Conservation (phyloP, 805 yeast species). For the Candida koratica region DNA sequence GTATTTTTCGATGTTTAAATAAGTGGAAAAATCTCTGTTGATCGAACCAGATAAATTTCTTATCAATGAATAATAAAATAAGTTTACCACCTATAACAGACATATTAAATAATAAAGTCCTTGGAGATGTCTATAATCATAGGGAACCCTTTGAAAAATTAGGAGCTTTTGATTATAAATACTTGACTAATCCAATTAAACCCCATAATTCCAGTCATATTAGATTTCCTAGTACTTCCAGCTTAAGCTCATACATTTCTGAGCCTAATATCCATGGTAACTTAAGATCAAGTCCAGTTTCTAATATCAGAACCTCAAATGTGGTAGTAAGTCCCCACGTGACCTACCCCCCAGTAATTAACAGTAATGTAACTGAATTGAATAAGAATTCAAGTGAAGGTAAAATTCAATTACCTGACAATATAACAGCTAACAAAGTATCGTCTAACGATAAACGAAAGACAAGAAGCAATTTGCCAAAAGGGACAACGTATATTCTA, state of each 20-base stretch:
- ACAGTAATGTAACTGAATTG: neutral
- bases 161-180: slow-evolving; percentile 1
- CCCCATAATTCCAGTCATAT: slow-evolving; percentile 2
- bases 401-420: slow-evolving; percentile 7
- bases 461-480: slow-evolving; percentile 70
- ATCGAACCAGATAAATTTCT: neutral
- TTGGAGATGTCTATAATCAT: neutral
- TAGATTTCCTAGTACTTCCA: slow-evolving; percentile 4
- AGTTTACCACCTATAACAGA: slow-evolving; percentile 43
- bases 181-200: neutral
- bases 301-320: too few species aligned
- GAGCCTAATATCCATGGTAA: neutral
- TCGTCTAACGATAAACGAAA: slow-evolving; percentile 22
- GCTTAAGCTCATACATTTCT: slow-evolving; percentile 2
- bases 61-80: slow-evolving; percentile 20
- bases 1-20: slow-evolving; percentile 4
- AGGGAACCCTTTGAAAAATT: neutral
- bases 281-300: slow-evolving; percentile 1
- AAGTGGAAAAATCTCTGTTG: slow-evolving; percentile 1
- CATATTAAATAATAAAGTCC: slow-evolving; percentile 20
- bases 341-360: neutral
- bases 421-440: slow-evolving; percentile 8
- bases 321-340: too few species aligned
- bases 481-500: slow-evolving; percentile 68
- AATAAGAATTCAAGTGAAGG: neutral